Conservation (phyloP, 2,329 filamentous ascomycete genomes). For the Penicillium sp. region DNA sequence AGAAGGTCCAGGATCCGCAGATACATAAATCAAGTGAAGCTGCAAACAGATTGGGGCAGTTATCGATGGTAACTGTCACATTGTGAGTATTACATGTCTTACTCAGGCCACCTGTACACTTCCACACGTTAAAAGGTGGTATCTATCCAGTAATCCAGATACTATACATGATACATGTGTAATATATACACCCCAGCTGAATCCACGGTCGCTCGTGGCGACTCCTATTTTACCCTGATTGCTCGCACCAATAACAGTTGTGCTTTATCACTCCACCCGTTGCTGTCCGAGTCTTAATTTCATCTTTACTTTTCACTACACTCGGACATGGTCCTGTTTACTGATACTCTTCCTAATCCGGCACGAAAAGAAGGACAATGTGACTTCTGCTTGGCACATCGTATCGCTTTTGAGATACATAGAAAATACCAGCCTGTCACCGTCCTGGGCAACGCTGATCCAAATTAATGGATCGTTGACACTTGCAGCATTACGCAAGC, state of each 20-base stretch:
- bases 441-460: conserved; percentile 27
- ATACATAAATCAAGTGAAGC: conserved; percentile 1
- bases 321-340: neutral
- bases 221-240: conserved; percentile 3
- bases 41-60: conserved; percentile 11
- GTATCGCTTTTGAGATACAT: conserved; percentile 12
- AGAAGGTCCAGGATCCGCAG: conserved; percentile 1
- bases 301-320: conserved; percentile 1
- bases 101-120: conserved; percentile 8
- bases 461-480: conserved; percentile 26
- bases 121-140: neutral
- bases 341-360: neutral
- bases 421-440: conserved; percentile 11
- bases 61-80: neutral
- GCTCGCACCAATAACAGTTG: conserved; percentile 4
- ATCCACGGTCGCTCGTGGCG: conserved; percentile 7
- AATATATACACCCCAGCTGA: neutral
- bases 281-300: neutral
- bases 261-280: conserved; percentile 3
- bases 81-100: neutral
- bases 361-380: conserved; percentile 1
- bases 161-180: neutral
- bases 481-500: conserved; percentile 36
- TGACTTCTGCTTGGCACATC: neutral
- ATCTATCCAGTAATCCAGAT: neutral